Conservation (phyloP, 1,284 basidiomycete genomes). For the Melampsora americana region DNA sequence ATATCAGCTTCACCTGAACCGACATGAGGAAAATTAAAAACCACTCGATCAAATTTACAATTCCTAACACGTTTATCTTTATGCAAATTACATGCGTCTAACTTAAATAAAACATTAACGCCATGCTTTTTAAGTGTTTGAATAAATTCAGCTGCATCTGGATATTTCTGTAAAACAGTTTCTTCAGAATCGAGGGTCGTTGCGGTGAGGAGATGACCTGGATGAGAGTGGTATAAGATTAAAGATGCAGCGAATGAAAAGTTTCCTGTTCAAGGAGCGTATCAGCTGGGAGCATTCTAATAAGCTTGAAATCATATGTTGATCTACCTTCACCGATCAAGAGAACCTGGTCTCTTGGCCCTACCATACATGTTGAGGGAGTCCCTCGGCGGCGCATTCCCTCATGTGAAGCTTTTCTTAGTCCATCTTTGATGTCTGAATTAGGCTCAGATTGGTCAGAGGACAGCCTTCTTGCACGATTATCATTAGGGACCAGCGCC, state of each 20-base stretch:
- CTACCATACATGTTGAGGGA: slow-evolving; percentile 17
- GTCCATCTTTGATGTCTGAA: not conserved
- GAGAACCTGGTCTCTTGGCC: slow-evolving; percentile 20
- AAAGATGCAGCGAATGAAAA: slow-evolving; percentile 86
- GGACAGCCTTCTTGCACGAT: not conserved
- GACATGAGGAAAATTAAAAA: slow-evolving; percentile 96
- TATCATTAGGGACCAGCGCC: not conserved
- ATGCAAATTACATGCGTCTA: slow-evolving; percentile 78
- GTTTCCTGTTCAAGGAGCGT: slow-evolving; percentile 60
- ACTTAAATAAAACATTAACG: slow-evolving; percentile 70
- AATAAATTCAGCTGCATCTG: slow-evolving; percentile 69
- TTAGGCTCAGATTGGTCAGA: not conserved
- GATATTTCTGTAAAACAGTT: slow-evolving; percentile 77
- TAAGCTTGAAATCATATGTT: not conserved
- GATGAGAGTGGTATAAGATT: slow-evolving; percentile 58
- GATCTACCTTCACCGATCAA: slow-evolving; percentile 30
- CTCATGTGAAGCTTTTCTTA: not conserved
- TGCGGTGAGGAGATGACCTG: slow-evolving; percentile 69
- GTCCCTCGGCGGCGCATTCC: not conserved
- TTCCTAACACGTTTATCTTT: slow-evolving; percentile 56
- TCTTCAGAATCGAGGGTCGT: slow-evolving; percentile 81
- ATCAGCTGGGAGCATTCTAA: not conserved
- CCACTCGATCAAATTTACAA: slow-evolving; percentile 70
- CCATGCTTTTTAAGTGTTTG: slow-evolving; percentile 62
- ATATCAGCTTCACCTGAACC: slow-evolving; percentile 92